Evolutionary conservation across 345 rosid genomes (phyloP), one percentile per base, ranked within the genome.

Genomic region (Eucalyptus sideroxylon): DNA sequence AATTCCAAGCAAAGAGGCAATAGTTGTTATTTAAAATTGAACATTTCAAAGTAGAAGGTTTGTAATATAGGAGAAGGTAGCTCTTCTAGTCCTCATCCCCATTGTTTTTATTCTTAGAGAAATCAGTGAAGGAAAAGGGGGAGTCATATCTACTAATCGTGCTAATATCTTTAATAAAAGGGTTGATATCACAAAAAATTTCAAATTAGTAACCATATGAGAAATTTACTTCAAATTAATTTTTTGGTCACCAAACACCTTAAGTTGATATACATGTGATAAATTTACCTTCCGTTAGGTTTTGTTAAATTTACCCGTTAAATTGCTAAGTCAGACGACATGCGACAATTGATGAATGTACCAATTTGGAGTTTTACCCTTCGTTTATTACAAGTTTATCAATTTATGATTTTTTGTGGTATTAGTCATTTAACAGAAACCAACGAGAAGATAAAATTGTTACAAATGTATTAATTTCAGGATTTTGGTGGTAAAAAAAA

Each of bases 291-390:
- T 21, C 1, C 26, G 2, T 53, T 53, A 21, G 26, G 9, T 53
- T 53, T 53, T 53, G 10, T 53, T 53, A 53, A 53, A 53, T 21
- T 8, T 53, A 53, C 26, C 11, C 10, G 0, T 53, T 2, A 53
- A 19, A 53, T 53, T 53, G 2, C 2, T 8, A 0, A 53, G 2
- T 53, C 11, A 19, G 0, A 53, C 2, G 0, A 4, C 11, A 53
- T 0, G 2, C 2, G 2, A 53, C 2, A 8, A 53, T 53, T 4
- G 0, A 21, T 0, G 5, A 53, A 53, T 53, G 26, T 53, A 53
- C 5, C 2, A 8, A 53, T 53, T 21, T 53, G 0, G 11, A 53
- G 2, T 53, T 53, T 19, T 53, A 53, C 26, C 59, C 0, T 53
- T 21, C 11, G 5, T 53, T 53, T 19, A 53, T 21, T 1, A 53